Evolutionary conservation across 2,329 filamentous ascomycete species (phyloP).

Genomic region (Aspergillus fijiensis): DNA sequence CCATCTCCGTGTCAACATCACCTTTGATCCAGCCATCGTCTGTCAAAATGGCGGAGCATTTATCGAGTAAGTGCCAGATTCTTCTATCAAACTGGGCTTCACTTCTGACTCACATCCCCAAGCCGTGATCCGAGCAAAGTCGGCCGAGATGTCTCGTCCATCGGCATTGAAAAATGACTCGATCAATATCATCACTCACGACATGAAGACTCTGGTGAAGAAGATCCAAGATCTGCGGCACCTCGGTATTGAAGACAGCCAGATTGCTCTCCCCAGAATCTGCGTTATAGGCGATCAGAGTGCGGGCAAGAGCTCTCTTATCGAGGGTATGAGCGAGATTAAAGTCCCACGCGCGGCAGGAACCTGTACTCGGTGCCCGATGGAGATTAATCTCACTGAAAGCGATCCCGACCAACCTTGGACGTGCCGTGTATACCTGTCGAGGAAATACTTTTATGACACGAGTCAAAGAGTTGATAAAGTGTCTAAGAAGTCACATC

Average conservation of each 20-base stretch:
- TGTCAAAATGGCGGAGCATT: not conserved
- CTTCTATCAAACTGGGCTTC: not conserved
- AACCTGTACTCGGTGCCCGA: slow-evolving; percentile 76
- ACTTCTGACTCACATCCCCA: slow-evolving; percentile 1
- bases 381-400: slow-evolving; percentile 71
- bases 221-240: slow-evolving; percentile 62
- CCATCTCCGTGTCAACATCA: not conserved
- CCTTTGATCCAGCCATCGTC: not conserved
- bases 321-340: slow-evolving; percentile 64
- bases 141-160: slow-evolving; percentile 1
- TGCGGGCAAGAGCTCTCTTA: slow-evolving; percentile 72
- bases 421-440: slow-evolving; percentile 67
- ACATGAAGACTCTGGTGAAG: slow-evolving; percentile 40
- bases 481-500: slow-evolving; percentile 52
- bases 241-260: slow-evolving; percentile 68
- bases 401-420: slow-evolving; percentile 52
- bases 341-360: slow-evolving; percentile 68
- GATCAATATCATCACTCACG: slow-evolving; percentile 30
- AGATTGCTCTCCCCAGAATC: slow-evolving; percentile 70
- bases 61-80: not conserved
- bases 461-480: slow-evolving; percentile 36
- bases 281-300: slow-evolving; percentile 83
- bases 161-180: slow-evolving; percentile 12
- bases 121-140: slow-evolving; percentile 1
- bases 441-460: slow-evolving; percentile 62